Conservation (phyloP, 306 rosid species). For the Castanea mollissima region DNA sequence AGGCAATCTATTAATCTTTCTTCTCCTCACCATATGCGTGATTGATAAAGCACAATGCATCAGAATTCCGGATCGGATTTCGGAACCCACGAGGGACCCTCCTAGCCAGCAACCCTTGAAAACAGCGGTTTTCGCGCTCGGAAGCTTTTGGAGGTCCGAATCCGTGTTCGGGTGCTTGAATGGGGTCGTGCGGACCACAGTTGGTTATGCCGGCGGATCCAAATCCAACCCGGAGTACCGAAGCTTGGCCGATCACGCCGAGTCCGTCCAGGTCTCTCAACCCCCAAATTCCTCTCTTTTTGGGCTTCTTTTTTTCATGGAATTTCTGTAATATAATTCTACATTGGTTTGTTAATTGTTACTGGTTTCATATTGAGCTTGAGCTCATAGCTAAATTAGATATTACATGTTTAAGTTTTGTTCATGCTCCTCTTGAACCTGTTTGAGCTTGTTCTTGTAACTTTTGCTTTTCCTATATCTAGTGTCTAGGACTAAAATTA, state of each 20-base stretch:
- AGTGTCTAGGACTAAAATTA: too few species aligned
- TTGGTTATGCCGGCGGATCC: slow-evolving; percentile 86
- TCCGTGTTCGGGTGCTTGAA: slow-evolving; percentile 83
- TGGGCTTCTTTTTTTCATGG: background rate
- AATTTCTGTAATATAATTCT: too few species aligned
- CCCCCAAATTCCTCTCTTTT: background rate
- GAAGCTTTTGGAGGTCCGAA: slow-evolving; percentile 98
- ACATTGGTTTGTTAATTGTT: too few species aligned
- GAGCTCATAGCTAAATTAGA: too few species aligned
- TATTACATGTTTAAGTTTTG: too few species aligned
- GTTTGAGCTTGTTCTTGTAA: too few species aligned
- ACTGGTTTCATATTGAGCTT: too few species aligned
- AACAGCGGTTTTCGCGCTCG: slow-evolving; percentile 73
- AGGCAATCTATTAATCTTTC: slow-evolving; percentile 5
- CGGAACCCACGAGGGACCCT: slow-evolving; percentile 28
- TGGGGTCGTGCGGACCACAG: slow-evolving; percentile 80
- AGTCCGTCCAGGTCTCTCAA: slow-evolving; percentile 65
- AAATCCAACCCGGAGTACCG: slow-evolving; percentile 78
- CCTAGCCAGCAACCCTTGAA: slow-evolving; percentile 41
- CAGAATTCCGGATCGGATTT: slow-evolving; percentile 62
- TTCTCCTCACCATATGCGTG: slow-evolving; percentile 21
- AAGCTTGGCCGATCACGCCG: slow-evolving; percentile 82
- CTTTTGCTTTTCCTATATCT: too few species aligned
- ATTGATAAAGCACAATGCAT: slow-evolving; percentile 36
- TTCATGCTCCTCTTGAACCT: too few species aligned